Conservation (phyloP, 257 asterid genomes). For the Henckelia pumila region DNA sequence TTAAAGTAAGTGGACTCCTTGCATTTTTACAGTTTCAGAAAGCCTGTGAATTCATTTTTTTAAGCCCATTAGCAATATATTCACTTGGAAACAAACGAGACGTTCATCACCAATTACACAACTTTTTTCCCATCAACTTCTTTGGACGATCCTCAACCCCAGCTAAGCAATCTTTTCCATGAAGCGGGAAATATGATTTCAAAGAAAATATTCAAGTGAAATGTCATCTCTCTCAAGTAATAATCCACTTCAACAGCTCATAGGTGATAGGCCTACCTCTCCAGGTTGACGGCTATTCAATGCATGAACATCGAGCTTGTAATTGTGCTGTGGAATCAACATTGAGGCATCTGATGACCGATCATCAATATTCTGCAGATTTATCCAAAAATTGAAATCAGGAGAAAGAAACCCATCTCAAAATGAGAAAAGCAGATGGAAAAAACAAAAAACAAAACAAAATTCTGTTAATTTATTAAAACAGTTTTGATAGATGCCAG, state of each 20-base stretch:
- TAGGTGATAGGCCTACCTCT: slow-evolving; percentile 51
- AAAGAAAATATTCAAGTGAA: slow-evolving; percentile 18
- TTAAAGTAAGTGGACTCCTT: slow-evolving; percentile 7
- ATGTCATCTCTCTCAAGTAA: slow-evolving; percentile 4
- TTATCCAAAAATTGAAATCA: slow-evolving; percentile 26
- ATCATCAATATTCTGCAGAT: slow-evolving; percentile 61
- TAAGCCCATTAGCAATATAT: slow-evolving; percentile 1
- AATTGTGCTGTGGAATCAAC: slow-evolving; percentile 91
- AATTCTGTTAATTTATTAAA: slow-evolving; percentile 2
- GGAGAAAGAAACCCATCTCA: slow-evolving; percentile 9
- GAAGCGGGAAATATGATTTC: slow-evolving; percentile 8
- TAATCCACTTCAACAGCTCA: background rate
- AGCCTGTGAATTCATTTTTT: slow-evolving; percentile 2
- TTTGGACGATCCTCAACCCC: slow-evolving; percentile 7
- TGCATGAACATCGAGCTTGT: slow-evolving; percentile 90
- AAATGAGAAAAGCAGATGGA: background rate
- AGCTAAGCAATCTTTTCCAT: slow-evolving; percentile 16
- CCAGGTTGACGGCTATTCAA: slow-evolving; percentile 92
- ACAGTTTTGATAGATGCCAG: background rate
- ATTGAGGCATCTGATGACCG: slow-evolving; percentile 78
- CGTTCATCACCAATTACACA: slow-evolving; percentile 7
- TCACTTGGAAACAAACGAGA: slow-evolving; percentile 1
- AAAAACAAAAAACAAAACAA: background rate
- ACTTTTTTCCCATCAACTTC: slow-evolving; percentile 7
- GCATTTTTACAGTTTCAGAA: slow-evolving; percentile 16